Percentiles rank a stretch among this genome's conserved stretches.
Evolutionary conservation across 805 yeast species (phyloP).

Genomic region (Saturnispora serradocipensis): DNA sequence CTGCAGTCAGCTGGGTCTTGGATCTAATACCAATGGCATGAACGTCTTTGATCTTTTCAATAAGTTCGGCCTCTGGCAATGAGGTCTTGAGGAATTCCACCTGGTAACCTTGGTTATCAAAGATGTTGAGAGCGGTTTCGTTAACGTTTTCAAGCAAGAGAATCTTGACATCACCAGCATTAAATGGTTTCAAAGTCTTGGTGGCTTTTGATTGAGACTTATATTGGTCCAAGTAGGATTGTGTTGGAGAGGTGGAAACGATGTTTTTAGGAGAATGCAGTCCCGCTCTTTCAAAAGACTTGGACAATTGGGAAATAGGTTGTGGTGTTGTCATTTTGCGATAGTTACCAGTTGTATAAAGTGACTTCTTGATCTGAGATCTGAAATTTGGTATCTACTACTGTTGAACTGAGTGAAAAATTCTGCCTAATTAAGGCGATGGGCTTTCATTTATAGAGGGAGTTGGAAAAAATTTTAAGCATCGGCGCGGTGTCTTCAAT

Average conservation of each 20-base stretch:
- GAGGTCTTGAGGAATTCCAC: slow-evolving; percentile 90
- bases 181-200: slow-evolving; percentile 84
- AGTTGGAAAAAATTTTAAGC: background rate
- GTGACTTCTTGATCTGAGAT: background rate
- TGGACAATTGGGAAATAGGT: slow-evolving; percentile 48
- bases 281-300: slow-evolving; percentile 42
- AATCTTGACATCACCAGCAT: slow-evolving; percentile 91
- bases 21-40: slow-evolving; percentile 98
- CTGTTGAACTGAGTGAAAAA: background rate
- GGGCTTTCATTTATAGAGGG: background rate
- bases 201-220: slow-evolving; percentile 37
- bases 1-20: slow-evolving; percentile 80
- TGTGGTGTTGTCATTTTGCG: slow-evolving; percentile 54
- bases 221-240: slow-evolving; percentile 52
- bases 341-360: background rate
- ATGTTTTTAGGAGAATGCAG: slow-evolving; percentile 26
- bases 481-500: background rate
- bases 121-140: slow-evolving; percentile 80
- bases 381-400: background rate
- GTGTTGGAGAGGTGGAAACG: slow-evolving; percentile 76
- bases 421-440: background rate
- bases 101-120: slow-evolving; percentile 89
- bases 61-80: slow-evolving; percentile 83
- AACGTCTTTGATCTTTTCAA: slow-evolving; percentile 85
- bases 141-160: slow-evolving; percentile 88